These are phyloP conservation scores for Jimgerdemannia lactiflua DNA, from an alignment of 192 early-diverging fungal species.

Conservation along the genomic window DNA sequence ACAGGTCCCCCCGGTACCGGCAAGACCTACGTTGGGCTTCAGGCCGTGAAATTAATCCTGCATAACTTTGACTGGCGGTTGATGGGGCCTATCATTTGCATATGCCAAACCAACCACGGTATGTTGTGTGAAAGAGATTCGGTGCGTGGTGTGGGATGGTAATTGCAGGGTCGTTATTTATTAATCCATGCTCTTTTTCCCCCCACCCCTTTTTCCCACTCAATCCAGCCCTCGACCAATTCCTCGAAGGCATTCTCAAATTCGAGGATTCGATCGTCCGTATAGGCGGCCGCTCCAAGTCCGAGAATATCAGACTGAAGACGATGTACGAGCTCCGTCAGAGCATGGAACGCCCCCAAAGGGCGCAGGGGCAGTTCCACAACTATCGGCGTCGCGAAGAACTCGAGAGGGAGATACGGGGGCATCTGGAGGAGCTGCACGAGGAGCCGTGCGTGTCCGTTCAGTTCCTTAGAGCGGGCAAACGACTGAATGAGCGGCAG, in stretches of 20 bases:
- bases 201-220: background rate
- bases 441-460: slow-evolving; percentile 41
- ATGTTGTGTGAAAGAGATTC: background rate
- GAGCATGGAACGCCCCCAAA: no score
- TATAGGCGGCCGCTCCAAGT: slow-evolving; percentile 49
- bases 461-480: slow-evolving; percentile 23
- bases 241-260: slow-evolving; percentile 35
- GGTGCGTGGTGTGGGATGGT: background rate
- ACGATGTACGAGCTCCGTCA: slow-evolving; percentile 47
- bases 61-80: slow-evolving; percentile 21
- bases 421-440: slow-evolving; percentile 33
- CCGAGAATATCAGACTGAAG: slow-evolving; percentile 17
- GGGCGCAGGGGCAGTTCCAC: slow-evolving; percentile 17
- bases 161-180: background rate
- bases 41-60: slow-evolving; percentile 40
- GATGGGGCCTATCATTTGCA: slow-evolving; percentile 42
- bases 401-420: slow-evolving; percentile 27
- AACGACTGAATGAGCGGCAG: slow-evolving; percentile 29
- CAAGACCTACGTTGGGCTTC: slow-evolving; percentile 53
- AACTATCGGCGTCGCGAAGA: slow-evolving; percentile 25
- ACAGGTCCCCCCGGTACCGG: slow-evolving; percentile 57
- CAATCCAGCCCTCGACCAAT: slow-evolving; percentile 31
- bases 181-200: background rate
- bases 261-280: slow-evolving; percentile 44
- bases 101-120: slow-evolving; percentile 62